Base-by-base conservation (phyloP, 2,329 filamentous ascomycete genomes). In the Alternaria consortialis region DNA sequence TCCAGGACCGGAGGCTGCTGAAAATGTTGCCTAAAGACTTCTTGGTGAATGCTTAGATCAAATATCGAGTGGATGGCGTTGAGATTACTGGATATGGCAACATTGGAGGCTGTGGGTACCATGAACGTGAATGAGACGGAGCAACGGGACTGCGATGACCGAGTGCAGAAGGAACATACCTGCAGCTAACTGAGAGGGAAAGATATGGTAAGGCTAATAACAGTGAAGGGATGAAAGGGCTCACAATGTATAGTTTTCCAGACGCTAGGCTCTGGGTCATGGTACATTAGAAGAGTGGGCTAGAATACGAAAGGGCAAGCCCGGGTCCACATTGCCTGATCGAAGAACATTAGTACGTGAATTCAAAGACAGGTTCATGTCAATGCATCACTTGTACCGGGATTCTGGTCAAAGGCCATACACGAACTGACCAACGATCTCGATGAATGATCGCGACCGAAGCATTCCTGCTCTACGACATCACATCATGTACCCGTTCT, bases 401-500 rank as follows among this genome's bases (percentile, higher is more conserved):
- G 5, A 7, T 50, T 25, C 46, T 37, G 39, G 8, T 50, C 23
- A 12, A 34, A 25, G 13, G 32, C 13, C 31, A 37, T 36, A 11
- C 5, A 37, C 46, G 2, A 7, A 50, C 25, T 20, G 12, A 25
- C 25, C 39, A 42, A 15, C 5, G 13, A 25, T 27, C 46, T 36
- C 17, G 20, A 11, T 13, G 32, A 15, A 17, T 50, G 13, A 17
- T 48, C 31, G 20, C 20, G 20, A 20, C 46, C 31, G 32, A 17
- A 37, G 7, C 11, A 25, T 25, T 42, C 11, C 46, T 34, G 46
- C 20, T 37, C 46, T 15, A 13, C 27, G 27, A 59, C 56, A 63
- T 67, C 65, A 67, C 65, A 40, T 53, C 47, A 27, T 56, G 51
- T 43, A 55, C 63, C 64, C 59, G 17, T 53, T 60, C 6, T 20